phyloP scores from a whole-genome alignment of 208 protist species.

The Acanthamoeba lenticulata region DNA sequence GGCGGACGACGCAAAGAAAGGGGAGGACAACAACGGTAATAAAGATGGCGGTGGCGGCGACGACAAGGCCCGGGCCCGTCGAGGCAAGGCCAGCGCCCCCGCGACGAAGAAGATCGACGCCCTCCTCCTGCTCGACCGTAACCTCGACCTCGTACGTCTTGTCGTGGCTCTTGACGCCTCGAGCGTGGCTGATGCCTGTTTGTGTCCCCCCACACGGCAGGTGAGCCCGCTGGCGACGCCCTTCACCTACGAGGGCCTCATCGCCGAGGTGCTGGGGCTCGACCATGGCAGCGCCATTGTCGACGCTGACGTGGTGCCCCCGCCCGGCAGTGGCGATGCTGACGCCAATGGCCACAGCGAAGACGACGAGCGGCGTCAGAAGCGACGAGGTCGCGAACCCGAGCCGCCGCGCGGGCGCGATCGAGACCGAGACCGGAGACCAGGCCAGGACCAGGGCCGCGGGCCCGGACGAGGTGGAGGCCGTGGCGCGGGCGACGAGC shows the following conservation, averaged over 20 bases:
- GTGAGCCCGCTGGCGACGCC: background rate
- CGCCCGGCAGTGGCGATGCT: background rate
- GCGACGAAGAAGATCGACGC: background rate
- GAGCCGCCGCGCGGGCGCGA: too few relatives aligned
- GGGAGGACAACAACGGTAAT: background rate
- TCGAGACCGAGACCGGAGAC: background rate
- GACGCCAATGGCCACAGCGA: background rate
- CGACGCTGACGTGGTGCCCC: background rate
- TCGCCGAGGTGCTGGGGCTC: conserved; percentile 7
- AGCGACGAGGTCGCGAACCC: too few relatives aligned
- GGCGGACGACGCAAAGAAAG: background rate
- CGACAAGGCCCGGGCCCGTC: background rate
- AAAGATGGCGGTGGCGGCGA: too few relatives aligned
- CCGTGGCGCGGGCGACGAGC: background rate
- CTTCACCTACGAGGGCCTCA: background rate
- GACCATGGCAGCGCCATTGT: background rate
- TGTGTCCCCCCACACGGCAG: background rate
- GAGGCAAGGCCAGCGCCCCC: background rate
- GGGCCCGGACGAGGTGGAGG: background rate
- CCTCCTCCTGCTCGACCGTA: background rate
- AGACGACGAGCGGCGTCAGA: background rate
- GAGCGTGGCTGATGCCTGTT: background rate
- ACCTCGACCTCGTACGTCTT: background rate
- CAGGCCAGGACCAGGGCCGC: background rate
- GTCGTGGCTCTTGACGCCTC: background rate